Conservation (phyloP, 2,329 filamentous ascomycete genomes). For the Beauveria asiatica region DNA sequence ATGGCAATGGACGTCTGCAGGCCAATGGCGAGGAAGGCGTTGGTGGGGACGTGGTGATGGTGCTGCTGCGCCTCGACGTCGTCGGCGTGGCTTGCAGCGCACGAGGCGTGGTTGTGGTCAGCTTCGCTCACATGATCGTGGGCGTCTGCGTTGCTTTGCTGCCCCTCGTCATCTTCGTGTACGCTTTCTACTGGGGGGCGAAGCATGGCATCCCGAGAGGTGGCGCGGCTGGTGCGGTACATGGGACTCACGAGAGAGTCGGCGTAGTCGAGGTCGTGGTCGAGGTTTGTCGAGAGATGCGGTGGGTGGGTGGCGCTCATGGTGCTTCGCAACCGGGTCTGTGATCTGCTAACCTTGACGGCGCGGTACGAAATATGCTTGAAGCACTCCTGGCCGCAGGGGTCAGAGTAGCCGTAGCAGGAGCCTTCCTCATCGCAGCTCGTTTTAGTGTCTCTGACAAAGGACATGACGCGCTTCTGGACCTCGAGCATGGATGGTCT, state of each 20-base stretch:
- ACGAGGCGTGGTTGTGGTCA: constrained; percentile 14
- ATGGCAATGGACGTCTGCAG: constrained; percentile 94
- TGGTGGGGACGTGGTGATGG: constrained; percentile 91
- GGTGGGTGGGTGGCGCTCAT: constrained; percentile 26
- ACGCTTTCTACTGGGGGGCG: constrained; percentile 10
- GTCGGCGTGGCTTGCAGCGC: constrained; percentile 24
- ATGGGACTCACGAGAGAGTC: constrained; percentile 24
- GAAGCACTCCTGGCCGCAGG: constrained; percentile 58
- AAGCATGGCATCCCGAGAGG: constrained; percentile 29
- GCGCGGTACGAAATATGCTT: constrained; percentile 43
- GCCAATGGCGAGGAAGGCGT: constrained; percentile 90
- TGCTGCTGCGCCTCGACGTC: constrained; percentile 50
- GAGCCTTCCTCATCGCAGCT: constrained; percentile 54
- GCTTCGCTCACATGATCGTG: constrained; percentile 23
- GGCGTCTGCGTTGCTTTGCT: constrained; percentile 29
- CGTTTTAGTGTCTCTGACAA: constrained; percentile 55
- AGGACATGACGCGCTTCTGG: constrained; percentile 51
- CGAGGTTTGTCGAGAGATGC: constrained; percentile 18
- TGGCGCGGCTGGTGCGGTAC: constrained; percentile 30
- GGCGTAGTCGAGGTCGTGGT: constrained; percentile 21
- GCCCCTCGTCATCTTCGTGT: constrained; percentile 16
- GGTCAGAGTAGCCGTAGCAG: constrained; percentile 57
- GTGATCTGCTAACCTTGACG: constrained; percentile 22
- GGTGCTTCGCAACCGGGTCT: constrained; percentile 33
- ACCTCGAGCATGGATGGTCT: constrained; percentile 48